phyloP scores from a whole-genome alignment of 2,329 filamentous ascomycete genomes.

The Cercospora sp. region DNA sequence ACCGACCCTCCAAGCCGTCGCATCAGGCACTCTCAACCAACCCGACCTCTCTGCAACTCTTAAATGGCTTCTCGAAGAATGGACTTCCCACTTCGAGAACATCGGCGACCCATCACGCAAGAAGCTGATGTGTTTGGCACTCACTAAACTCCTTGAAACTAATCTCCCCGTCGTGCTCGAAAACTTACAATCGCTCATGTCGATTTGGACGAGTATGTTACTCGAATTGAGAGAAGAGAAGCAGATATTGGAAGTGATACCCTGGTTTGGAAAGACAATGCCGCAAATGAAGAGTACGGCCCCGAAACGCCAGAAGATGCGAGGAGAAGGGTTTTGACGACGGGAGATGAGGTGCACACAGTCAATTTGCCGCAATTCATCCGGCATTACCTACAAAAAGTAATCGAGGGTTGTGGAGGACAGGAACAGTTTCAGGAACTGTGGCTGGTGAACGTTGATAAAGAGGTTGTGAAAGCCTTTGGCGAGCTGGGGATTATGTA shows the following conservation, averaged over 20 bases:
- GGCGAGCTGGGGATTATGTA: constrained; percentile 42
- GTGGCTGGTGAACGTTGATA: constrained; percentile 74
- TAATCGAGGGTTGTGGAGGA: constrained; percentile 64
- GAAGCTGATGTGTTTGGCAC: constrained; percentile 71
- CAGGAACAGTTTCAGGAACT: constrained; percentile 65
- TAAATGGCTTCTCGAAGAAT: constrained; percentile 56
- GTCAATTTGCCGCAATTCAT: constrained; percentile 67
- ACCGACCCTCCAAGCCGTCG: constrained; percentile 49
- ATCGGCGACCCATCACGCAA: constrained; percentile 65
- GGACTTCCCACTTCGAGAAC: constrained; percentile 68
- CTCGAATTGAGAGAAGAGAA: constrained; percentile 60
- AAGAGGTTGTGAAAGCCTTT: constrained; percentile 69
- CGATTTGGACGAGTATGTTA: constrained; percentile 72
- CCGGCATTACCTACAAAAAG: constrained; percentile 59
- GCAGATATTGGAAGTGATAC: constrained; percentile 39
- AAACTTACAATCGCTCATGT: constrained; percentile 69
- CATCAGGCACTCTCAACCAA: constrained; percentile 18
- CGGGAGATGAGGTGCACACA: constrained; percentile 67
- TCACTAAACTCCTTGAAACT: constrained; percentile 71
- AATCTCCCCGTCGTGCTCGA: constrained; percentile 49
- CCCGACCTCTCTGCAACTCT: constrained; percentile 41
- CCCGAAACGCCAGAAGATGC: constrained; percentile 49
- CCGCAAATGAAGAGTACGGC: constrained; percentile 16
- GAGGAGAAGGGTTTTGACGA: constrained; percentile 52
- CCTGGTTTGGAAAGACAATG: constrained; percentile 42